Evolutionary conservation across 257 asterid genomes (phyloP).

Genomic region (Jasminum sambac): DNA sequence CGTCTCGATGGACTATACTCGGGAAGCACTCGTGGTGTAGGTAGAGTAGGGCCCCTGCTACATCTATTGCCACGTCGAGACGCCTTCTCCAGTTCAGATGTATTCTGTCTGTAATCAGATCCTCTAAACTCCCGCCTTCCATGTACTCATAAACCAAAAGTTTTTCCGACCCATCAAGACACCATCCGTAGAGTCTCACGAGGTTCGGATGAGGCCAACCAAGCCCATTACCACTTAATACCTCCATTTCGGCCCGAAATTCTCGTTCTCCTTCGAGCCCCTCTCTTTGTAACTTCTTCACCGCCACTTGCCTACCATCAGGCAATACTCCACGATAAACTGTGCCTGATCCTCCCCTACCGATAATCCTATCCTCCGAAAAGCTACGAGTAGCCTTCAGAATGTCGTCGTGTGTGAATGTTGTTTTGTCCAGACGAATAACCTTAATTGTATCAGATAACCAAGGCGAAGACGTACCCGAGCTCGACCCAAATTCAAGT

Average conservation of each 20-base stretch:
- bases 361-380: conserved; percentile 72
- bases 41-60: conserved; percentile 74
- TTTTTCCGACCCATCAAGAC: conserved; percentile 78
- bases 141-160: conserved; percentile 82
- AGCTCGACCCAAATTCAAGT: conserved; percentile 46
- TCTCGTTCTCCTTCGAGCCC: conserved; percentile 89
- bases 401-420: conserved; percentile 85
- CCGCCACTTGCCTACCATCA: conserved; percentile 79
- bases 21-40: conserved; percentile 92
- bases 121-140: conserved; percentile 91
- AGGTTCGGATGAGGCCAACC: conserved; percentile 98
- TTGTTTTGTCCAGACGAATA: conserved; percentile 71
- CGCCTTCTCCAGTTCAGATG: conserved; percentile 60
- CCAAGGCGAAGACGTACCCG: conserved; percentile 74
- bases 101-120: conserved; percentile 48
- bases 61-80: conserved; percentile 65
- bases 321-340: conserved; percentile 83
- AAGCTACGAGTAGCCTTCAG: conserved; percentile 74
- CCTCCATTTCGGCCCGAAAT: conserved; percentile 92
- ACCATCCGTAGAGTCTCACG: conserved; percentile 88
- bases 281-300: conserved; percentile 75
- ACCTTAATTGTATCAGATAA: conserved; percentile 59
- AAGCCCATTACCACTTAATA: conserved; percentile 62
- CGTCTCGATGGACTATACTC: conserved; percentile 81
- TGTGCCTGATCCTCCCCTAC: conserved; percentile 85